Evolutionary conservation across 192 early-diverging fungal genomes (phyloP).

Genomic region (Coemansia interrupta): DNA sequence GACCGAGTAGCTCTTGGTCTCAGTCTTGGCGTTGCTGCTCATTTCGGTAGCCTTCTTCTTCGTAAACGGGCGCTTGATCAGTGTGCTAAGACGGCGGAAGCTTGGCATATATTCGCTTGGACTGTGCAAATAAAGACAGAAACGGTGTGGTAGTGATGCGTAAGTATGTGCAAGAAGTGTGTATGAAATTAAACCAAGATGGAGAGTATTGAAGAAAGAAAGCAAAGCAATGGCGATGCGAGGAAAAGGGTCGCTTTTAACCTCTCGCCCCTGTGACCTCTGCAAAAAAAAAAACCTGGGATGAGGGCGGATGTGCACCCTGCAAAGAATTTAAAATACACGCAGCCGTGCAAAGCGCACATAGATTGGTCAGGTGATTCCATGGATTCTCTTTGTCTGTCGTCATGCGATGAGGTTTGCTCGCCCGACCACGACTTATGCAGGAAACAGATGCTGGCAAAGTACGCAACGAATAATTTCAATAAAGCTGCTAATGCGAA

Average conservation of each 20-base stretch:
- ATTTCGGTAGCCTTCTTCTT: background rate
- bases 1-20: slow-evolving; percentile 6
- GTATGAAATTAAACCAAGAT: background rate
- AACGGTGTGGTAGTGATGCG: background rate
- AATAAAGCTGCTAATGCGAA: no score
- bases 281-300: no score
- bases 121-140: background rate
- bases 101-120: background rate
- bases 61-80: background rate
- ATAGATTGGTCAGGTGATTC: no score
- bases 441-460: no score
- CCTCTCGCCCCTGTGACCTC: no score
- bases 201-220: background rate
- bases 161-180: background rate
- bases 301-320: no score
- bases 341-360: no score
- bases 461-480: no score
- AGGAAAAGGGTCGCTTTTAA: background rate
- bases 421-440: no score
- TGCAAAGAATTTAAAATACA: no score
- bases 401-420: no score
- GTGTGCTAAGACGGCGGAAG: slow-evolving; percentile 2
- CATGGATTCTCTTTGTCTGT: no score
- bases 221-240: background rate
- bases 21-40: background rate